Percentiles rank a stretch among this genome's conserved stretches.
These are phyloP conservation scores for Annulohypoxylon maeteangense DNA, from an alignment of 495 filamentous ascomycete genomes.

Conservation along the genomic window DNA sequence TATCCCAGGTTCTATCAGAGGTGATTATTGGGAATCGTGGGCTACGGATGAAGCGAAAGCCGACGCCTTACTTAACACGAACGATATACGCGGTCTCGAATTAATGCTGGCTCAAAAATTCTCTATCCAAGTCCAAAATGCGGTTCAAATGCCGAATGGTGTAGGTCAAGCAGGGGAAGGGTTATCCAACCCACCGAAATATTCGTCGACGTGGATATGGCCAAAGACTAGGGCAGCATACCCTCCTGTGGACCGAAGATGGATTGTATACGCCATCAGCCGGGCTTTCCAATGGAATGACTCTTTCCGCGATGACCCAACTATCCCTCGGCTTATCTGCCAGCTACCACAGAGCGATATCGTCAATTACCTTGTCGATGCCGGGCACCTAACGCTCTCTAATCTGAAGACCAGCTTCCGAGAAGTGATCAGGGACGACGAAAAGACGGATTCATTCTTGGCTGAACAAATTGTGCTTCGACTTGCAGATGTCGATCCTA, in stretches of 20 bases:
- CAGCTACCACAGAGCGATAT: conserved; percentile 64
- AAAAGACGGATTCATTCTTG: conserved; percentile 54
- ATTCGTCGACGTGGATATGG: conserved; percentile 51
- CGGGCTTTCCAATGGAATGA: conserved; percentile 58
- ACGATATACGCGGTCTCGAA: conserved; percentile 65
- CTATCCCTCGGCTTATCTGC: conserved; percentile 54
- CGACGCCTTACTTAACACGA: conserved; percentile 56
- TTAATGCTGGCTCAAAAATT: conserved; percentile 58
- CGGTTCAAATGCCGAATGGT: conserved; percentile 34
- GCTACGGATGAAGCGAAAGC: conserved; percentile 52
- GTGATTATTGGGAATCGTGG: conserved; percentile 50
- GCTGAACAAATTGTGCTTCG: conserved; percentile 68
- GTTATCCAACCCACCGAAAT: conserved; percentile 5
- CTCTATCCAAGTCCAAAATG: conserved; percentile 45
- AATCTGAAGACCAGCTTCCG: conserved; percentile 71
- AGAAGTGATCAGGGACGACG: conserved; percentile 56
- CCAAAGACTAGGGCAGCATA: conserved; percentile 54
- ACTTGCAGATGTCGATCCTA: conserved; percentile 68
- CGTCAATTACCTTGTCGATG: conserved; percentile 68
- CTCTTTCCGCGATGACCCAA: conserved; percentile 40
- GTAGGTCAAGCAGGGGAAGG: conserved; percentile 20
- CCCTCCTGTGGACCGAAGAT: conserved; percentile 60
- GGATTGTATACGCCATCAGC: conserved; percentile 63
- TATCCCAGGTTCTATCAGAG: conserved; percentile 53
- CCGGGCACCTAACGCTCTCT: conserved; percentile 69